Evolutionary conservation across 495 filamentous ascomycete genomes (phyloP), one percentile per base, ranked within the genome.

Genomic region (Neurospora sp.): DNA sequence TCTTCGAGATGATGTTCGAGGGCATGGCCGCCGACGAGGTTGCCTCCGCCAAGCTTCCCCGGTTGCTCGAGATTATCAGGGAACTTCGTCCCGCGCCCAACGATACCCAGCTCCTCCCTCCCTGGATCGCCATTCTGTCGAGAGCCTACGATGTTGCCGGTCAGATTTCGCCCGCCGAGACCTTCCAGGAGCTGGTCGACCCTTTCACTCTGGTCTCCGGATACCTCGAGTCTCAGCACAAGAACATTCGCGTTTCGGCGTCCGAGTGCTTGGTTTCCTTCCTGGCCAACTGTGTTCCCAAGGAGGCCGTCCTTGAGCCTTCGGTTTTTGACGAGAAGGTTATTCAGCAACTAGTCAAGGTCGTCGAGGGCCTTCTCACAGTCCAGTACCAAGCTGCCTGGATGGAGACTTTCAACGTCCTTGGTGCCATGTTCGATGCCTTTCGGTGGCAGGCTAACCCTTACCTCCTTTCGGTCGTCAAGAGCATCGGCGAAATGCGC

Each of bases 241-340:
- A 93, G 80, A 97, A 97, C 78, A 96, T 98, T 78, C 89, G 96
- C 38, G 85, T 96, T 16, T 98, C 96, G 12, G 93, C 96, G 2
- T 94, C 96, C 0, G 95, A 98, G 80, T 97, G 96, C 78, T 83
- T 99, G 72, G 91, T 98, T 40, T 97, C 96, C 1, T 94, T 99
- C 76, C 84, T 94, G 76, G 90, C 89, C 68, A 96, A 95, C 77
- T 96, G 94, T 74, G 86, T 99, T 37, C 96, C 96, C 0, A 85
- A 89, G 31, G 86, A 83, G 68, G 91, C 94, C 7, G 88, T 98
- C 31, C 78, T 97, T 6, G 93, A 98, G 72, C 92, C 94, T 10
- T 96, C 94, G 37, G 86, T 96, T 8, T 93, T 90, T 77, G 94
- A 97, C 75, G 94, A 97, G 80, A 94, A 93, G 81, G 85, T 90